Base-by-base conservation (phyloP, 257 asterid genomes). In the Voacanga thouarsii region DNA sequence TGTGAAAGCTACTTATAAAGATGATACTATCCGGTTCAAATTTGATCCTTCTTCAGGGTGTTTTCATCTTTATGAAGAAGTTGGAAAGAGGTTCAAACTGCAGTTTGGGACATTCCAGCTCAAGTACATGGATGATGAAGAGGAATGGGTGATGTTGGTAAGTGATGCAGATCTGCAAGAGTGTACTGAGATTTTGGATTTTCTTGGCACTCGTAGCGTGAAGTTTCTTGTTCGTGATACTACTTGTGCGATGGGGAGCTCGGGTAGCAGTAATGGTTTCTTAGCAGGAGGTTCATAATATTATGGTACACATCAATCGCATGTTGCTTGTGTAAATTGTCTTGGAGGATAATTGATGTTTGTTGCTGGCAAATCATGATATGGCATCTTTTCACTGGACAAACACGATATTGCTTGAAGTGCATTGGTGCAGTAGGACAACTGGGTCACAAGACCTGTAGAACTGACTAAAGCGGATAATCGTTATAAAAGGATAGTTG, bases 131-230 rank as follows among this genome's bases (percentile, higher is more conserved):
- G 99, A 95, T 1, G 98, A 95, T 16, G 98, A 95, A 82, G 88
- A 87, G 85, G 99, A 95, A 89, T 93, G 98, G 99, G 97, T 95
- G 85, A 76, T 93, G 92, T 84, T 95, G 92, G 94, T 88, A 85
- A 92, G 78, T 71, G 98, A 92, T 53, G 88, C 91, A 0, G 99
- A 95, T 85, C 80, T 93, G 56, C 89, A 81, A n/a, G 99, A 95
- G 80, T 92, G 99, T 78, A 80, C 91, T 0, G 97, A 91, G 23
- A 84, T 91, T 73, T 55, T 91, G 75, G 91, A 92, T 41, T 83
- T 75, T 50, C 43, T 66, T 23, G 92, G 97, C 77, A 84, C 91
- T 57, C 89, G 87, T 1, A 79, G 43, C 45, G 89, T 87, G 73
- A 92, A 87, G 87, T 85, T 94, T 77, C 85, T 89, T 14, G 93